Percentiles rank a stretch among this genome's conserved stretches.
phyloP scores from a whole-genome alignment of 495 filamentous ascomycete genomes.

The Xylaria telfairii region DNA sequence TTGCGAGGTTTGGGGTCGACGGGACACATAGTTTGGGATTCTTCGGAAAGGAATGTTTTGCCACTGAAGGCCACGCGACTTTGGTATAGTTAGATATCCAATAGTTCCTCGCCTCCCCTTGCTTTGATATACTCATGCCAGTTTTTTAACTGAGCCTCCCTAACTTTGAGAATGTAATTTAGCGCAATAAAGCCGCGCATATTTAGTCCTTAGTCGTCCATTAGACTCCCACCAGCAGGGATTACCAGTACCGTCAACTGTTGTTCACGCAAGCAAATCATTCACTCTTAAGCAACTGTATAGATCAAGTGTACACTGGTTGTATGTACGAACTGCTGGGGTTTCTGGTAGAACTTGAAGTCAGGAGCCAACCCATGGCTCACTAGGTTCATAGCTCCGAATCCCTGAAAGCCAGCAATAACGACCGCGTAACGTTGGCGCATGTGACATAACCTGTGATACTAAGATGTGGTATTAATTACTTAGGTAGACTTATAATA shows the following conservation, averaged over 20 bases:
- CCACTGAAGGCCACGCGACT: background rate
- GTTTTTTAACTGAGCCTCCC: background rate
- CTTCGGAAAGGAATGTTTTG: background rate
- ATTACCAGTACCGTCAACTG: background rate
- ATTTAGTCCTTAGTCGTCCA: background rate
- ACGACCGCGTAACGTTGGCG: background rate
- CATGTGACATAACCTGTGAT: background rate
- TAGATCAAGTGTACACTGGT: background rate
- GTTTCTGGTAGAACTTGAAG: background rate
- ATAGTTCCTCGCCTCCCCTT: background rate
- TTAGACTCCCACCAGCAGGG: background rate
- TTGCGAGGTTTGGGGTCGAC: background rate
- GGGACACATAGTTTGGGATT: background rate
- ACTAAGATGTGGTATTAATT: background rate
- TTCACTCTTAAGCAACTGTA: background rate
- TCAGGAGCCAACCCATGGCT: background rate
- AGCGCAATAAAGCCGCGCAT: background rate
- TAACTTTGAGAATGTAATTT: background rate
- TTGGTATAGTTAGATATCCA: background rate
- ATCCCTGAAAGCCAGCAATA: background rate
- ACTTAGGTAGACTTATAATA: background rate
- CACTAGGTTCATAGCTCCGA: background rate
- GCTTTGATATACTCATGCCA: background rate
- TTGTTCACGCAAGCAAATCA: background rate
- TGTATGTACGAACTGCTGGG: background rate